Evolutionary conservation across 495 filamentous ascomycete genomes (phyloP).

Genomic region (Xylaria grammica): DNA sequence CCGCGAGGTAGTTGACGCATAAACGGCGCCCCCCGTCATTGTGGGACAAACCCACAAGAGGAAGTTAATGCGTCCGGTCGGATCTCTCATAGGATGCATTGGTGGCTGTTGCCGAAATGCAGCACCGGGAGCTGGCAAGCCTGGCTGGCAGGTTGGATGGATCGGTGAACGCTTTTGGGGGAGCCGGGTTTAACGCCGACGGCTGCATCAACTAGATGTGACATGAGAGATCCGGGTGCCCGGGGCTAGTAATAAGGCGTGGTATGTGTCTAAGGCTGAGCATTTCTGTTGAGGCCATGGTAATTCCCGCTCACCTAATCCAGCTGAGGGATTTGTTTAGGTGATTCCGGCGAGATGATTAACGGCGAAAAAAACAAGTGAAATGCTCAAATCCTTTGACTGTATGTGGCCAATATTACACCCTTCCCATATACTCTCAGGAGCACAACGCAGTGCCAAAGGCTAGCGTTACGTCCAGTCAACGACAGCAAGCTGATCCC

Average conservation of each 20-base stretch:
- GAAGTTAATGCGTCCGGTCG: conserved; percentile 79
- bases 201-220: conserved; percentile 24
- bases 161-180: conserved; percentile 11
- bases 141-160: conserved; percentile 33
- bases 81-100: conserved; percentile 51
- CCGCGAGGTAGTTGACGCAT: conserved; percentile 36
- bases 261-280: conserved; percentile 27
- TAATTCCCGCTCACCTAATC: conserved; percentile 44
- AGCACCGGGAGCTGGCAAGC: conserved; percentile 42
- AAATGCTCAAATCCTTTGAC: conserved; percentile 39
- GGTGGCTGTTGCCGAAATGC: conserved; percentile 48
- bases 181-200: conserved; percentile 31
- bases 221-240: conserved; percentile 38
- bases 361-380: conserved; percentile 30
- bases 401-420: conserved; percentile 47
- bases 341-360: conserved; percentile 54
- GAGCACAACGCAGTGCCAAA: conserved; percentile 17
- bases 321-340: conserved; percentile 18
- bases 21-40: conserved; percentile 68
- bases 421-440: conserved; percentile 43
- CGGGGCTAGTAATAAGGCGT: conserved; percentile 43
- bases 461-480: conserved; percentile 29
- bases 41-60: conserved; percentile 57
- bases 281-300: conserved; percentile 47
- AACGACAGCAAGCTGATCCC: conserved; percentile 42